These are phyloP conservation scores for Teunomyces cretensis DNA, from an alignment of 805 yeast species.

Conservation along the genomic window DNA sequence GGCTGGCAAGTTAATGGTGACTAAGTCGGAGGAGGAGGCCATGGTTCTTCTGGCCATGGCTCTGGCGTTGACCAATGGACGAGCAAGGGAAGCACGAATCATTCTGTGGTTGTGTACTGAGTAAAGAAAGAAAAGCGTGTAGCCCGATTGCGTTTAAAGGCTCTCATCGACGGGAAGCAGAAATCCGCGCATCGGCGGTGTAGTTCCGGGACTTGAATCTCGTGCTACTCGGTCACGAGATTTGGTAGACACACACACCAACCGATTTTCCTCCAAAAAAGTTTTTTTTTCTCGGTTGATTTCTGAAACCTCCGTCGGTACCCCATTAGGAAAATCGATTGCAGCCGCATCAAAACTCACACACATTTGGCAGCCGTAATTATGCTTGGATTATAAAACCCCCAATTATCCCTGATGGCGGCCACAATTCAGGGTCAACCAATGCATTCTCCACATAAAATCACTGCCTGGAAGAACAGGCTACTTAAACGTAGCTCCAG, in stretches of 20 bases:
- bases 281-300: not conserved
- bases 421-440: not conserved
- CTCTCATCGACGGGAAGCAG: conserved; percentile 13
- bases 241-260: not conserved
- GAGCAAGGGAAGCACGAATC: conserved; percentile 16
- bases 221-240: not conserved
- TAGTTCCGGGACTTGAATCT: not conserved
- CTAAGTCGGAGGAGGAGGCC: conserved; percentile 40
- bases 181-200: conserved; percentile 10
- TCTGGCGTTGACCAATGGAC: conserved; percentile 15
- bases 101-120: conserved; percentile 7
- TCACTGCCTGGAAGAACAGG: not conserved
- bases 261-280: not conserved
- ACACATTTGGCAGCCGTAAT: not conserved
- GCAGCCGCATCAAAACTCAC: not conserved
- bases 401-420: not conserved
- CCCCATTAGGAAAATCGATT: not conserved
- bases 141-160: conserved; percentile 11
- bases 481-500: not conserved
- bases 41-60: conserved; percentile 29
- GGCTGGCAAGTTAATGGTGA: conserved; percentile 66
- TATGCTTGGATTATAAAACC: not conserved
- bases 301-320: not conserved
- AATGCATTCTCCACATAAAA: conserved; percentile 1
- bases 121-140: conserved; percentile 2